A percentile compares a stretch with the other conserved stretches of the same genome.
These are phyloP conservation scores for Scheffersomyces lignicola DNA, from an alignment of 1,139 yeast species.

Conservation along the genomic window DNA sequence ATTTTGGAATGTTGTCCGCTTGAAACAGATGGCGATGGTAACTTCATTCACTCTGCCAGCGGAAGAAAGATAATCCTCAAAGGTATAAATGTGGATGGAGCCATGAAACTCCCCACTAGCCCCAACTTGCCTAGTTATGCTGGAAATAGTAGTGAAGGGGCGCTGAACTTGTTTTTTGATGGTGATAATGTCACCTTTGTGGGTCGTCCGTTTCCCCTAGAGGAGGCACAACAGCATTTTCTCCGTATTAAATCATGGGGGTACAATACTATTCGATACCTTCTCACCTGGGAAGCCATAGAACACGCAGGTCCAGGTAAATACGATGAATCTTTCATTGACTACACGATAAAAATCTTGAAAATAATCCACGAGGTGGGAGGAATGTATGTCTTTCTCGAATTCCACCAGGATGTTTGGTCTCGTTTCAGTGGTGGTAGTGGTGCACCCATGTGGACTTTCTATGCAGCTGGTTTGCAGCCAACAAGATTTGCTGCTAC, in stretches of 20 bases:
- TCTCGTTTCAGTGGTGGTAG: conserved; percentile 89
- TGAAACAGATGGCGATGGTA: conserved; percentile 45
- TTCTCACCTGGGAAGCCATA: conserved; percentile 89
- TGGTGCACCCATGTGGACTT: conserved; percentile 95
- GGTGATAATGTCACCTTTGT: conserved; percentile 78
- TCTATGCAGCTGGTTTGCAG: conserved; percentile 90
- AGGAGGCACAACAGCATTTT: conserved; percentile 70
- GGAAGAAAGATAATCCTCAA: conserved; percentile 66
- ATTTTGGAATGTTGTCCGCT: conserved; percentile 35
- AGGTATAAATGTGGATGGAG: conserved; percentile 83
- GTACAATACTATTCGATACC: conserved; percentile 71
- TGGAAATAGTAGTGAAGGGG: conserved; percentile 45
- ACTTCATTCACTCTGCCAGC: conserved; percentile 52
- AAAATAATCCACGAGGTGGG: conserved; percentile 59
- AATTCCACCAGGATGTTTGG: conserved; percentile 96
- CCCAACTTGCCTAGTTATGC: conserved; percentile 58
- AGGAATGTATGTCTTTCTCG: conserved; percentile 79
- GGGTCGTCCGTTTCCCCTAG: conserved; percentile 76
- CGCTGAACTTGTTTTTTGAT: conserved; percentile 53
- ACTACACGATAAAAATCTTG: conserved; percentile 65
- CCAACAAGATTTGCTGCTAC: conserved; percentile 67
- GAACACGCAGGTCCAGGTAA: conserved; percentile 87
- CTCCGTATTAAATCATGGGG: conserved; percentile 77
- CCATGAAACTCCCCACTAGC: conserved; percentile 65
- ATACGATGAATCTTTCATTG: conserved; percentile 76